phyloP scores from a whole-genome alignment of 345 rosid genomes.

The Salix viminalis region DNA sequence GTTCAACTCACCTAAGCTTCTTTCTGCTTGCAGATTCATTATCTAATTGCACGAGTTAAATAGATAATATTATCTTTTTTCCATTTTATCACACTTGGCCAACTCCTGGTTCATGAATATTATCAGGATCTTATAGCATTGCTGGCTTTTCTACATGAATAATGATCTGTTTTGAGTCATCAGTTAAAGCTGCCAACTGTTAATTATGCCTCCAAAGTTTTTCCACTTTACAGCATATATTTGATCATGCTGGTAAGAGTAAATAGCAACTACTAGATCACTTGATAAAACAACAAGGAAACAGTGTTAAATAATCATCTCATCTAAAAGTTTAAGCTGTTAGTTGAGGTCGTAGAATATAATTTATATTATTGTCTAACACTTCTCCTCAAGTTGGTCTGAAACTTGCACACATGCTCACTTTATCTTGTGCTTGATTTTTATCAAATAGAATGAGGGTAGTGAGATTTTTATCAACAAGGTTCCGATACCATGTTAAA shows the following conservation, averaged over 20 bases:
- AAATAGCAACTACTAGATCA: neutral
- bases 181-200: too few species aligned
- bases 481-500: too few species aligned
- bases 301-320: neutral
- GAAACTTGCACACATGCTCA: too few species aligned
- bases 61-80: constrained; percentile 11
- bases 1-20: constrained; percentile 5
- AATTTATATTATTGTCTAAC: too few species aligned
- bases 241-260: neutral
- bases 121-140: neutral
- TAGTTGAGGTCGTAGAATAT: too few species aligned
- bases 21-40: neutral
- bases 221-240: neutral
- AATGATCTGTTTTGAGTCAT: too few species aligned
- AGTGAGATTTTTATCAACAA: too few species aligned
- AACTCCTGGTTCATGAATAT: neutral
- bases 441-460: too few species aligned
- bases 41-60: neutral
- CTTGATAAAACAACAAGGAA: neutral
- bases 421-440: too few species aligned
- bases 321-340: too few species aligned
- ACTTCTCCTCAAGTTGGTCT: too few species aligned
- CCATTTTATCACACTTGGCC: neutral
- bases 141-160: neutral
- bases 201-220: too few species aligned